Conservation (phyloP, 2,329 filamentous ascomycete species). For the Ilyonectria mors-panacis region DNA sequence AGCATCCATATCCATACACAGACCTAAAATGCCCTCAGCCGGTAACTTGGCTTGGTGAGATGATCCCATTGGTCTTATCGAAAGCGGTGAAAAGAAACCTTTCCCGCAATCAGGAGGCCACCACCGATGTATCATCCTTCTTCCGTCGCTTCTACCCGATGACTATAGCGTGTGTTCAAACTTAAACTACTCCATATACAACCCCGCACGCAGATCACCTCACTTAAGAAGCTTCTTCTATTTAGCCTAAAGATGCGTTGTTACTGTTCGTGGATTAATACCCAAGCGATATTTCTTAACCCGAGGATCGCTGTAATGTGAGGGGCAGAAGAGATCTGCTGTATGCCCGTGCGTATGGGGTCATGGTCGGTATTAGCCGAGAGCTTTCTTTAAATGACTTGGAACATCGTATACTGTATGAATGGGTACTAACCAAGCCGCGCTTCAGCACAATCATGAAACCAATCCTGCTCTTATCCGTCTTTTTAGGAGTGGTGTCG, state of each 20-base stretch:
- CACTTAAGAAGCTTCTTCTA: not conserved
- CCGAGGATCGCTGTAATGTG: not conserved
- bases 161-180: too few species aligned
- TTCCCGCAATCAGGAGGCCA: too few species aligned
- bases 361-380: not conserved
- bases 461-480: not conserved
- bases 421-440: not conserved
- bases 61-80: too few species aligned
- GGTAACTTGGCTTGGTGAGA: too few species aligned
- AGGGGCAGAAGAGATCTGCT: not conserved
- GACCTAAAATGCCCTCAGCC: too few species aligned
- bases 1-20: too few species aligned
- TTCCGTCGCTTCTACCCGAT: too few species aligned
- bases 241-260: not conserved
- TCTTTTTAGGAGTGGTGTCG: not conserved
- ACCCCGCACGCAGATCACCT: constrained; percentile 1
- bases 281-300: not conserved
- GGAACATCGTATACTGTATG: not conserved
- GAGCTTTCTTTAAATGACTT: not conserved
- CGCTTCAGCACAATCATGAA: not conserved
- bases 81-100: too few species aligned
- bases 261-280: constrained; percentile 1
- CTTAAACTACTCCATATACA: not conserved
- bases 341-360: not conserved
- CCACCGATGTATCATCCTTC: too few species aligned